A percentile compares a stretch with the other conserved stretches of the same genome.
These are phyloP conservation scores for Ligustrum vulgare DNA, from an alignment of 257 asterid species.

Conservation along the genomic window DNA sequence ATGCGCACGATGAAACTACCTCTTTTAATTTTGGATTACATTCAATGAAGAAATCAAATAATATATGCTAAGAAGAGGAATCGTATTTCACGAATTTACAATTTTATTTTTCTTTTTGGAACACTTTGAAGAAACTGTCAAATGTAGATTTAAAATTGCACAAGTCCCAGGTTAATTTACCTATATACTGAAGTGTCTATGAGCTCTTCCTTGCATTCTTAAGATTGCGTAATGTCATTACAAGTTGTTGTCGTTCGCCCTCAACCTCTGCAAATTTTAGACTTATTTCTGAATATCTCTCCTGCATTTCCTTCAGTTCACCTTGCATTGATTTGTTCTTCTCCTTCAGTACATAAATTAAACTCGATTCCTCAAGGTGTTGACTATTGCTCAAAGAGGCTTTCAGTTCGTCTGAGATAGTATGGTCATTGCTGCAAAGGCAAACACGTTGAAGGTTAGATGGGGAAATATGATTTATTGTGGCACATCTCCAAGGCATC, in stretches of 20 bases:
- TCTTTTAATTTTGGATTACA: slow-evolving; percentile 29
- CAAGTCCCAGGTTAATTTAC: slow-evolving; percentile 30
- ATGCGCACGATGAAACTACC: slow-evolving; percentile 1
- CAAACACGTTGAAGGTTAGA: slow-evolving; percentile 10
- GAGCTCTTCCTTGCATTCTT: slow-evolving; percentile 64
- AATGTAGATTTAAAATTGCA: slow-evolving; percentile 22
- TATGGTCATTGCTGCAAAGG: slow-evolving; percentile 30
- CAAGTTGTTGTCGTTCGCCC: slow-evolving; percentile 95
- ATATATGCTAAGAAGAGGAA: slow-evolving; percentile 27
- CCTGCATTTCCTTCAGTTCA: slow-evolving; percentile 94
- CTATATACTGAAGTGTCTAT: slow-evolving; percentile 24
- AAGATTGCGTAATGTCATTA: slow-evolving; percentile 82
- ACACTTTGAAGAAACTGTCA: slow-evolving; percentile 30
- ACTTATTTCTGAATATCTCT: slow-evolving; percentile 94
- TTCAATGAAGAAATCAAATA: slow-evolving; percentile 30
- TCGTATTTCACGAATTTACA: slow-evolving; percentile 41
- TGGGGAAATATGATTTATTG: not conserved
- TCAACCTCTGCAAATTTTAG: slow-evolving; percentile 98
- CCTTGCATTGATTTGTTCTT: slow-evolving; percentile 64
- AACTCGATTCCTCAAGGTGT: slow-evolving; percentile 33
- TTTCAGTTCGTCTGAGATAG: slow-evolving; percentile 14
- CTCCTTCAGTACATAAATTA: slow-evolving; percentile 54
- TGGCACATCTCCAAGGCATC: not conserved
- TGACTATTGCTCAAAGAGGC: slow-evolving; percentile 8
- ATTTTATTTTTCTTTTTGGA: slow-evolving; percentile 15